A percentile compares a stretch with the other conserved stretches of the same genome.
Evolutionary conservation across 352 stramenopile species (phyloP).

Genomic region (Phytophthora palmivora): DNA sequence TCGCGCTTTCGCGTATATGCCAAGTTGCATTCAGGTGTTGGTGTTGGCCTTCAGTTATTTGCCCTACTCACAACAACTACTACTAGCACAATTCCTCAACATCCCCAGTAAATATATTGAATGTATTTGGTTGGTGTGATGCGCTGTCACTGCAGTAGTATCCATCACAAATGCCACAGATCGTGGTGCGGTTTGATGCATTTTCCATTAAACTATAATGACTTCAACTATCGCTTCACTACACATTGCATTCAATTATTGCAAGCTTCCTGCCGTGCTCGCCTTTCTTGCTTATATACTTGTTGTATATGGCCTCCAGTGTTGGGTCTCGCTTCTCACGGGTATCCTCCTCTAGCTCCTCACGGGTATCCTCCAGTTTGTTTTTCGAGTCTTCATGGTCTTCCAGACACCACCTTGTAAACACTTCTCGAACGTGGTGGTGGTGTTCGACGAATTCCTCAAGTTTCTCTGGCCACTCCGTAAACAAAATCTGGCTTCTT

Average conservation of each 20-base stretch:
- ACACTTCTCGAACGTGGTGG: slow-evolving; percentile 17
- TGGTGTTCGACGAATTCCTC: slow-evolving; percentile 24
- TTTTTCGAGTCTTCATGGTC: slow-evolving; percentile 9
- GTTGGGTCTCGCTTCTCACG: neutral
- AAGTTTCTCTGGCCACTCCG: slow-evolving; percentile 11
- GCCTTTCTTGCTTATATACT: neutral
- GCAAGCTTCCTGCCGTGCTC: slow-evolving; percentile 7
- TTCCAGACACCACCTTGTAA: slow-evolving; percentile 23
- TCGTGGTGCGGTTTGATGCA: too few relatives aligned
- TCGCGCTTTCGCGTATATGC: too few relatives aligned
- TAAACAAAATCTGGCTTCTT: slow-evolving; percentile 14
- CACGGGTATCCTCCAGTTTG: neutral
- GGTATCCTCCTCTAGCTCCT: neutral
- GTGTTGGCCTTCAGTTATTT: too few relatives aligned
- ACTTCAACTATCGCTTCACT: neutral
- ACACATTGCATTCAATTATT: slow-evolving; percentile 20
- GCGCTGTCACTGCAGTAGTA: too few relatives aligned
- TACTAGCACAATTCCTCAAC: too few relatives aligned
- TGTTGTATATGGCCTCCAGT: slow-evolving; percentile 6
- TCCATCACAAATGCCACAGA: too few relatives aligned
- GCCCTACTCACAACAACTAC: too few relatives aligned
- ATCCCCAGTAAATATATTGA: too few relatives aligned
- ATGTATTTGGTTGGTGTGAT: too few relatives aligned
- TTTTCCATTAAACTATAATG: too few relatives aligned
- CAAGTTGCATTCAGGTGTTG: too few relatives aligned